Conservation (phyloP, 2,329 filamentous ascomycete species). For the Thyridium curvatum region DNA sequence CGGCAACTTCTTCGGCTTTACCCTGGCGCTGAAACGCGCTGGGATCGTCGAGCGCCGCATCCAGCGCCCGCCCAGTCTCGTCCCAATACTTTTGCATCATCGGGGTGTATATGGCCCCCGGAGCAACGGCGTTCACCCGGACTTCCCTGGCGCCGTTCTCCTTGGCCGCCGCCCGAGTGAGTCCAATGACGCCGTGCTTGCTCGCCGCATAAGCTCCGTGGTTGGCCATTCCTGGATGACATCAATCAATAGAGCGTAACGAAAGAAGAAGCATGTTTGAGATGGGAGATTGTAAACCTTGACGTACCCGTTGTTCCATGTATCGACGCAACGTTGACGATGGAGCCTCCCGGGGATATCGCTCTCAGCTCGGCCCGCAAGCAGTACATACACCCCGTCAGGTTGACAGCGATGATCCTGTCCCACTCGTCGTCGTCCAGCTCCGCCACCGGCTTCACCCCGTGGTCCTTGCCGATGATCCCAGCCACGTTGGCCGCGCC, state of each 20-base stretch:
- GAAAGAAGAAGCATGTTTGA: no score
- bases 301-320: conserved; percentile 32
- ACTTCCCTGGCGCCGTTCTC: conserved; percentile 35
- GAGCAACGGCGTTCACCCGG: conserved; percentile 31
- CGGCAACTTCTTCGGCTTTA: conserved; percentile 38
- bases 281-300: no score
- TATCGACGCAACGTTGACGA: conserved; percentile 37
- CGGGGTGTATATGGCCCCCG: conserved; percentile 43
- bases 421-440: conserved; percentile 42
- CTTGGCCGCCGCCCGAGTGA: conserved; percentile 27
- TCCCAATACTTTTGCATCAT: conserved; percentile 39
- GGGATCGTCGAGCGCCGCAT: conserved; percentile 33
- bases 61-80: conserved; percentile 19
- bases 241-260: no score
- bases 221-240: conserved; percentile 31
- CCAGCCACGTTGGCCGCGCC: conserved; percentile 51
- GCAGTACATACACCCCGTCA: conserved; percentile 47
- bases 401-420: conserved; percentile 38
- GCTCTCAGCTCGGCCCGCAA: conserved; percentile 30
- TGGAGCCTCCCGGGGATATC: conserved; percentile 30
- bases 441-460: conserved; percentile 29
- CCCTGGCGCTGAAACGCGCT: conserved; percentile 36
- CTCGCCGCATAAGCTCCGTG: conserved; percentile 30
- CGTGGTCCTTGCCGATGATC: conserved; percentile 36
- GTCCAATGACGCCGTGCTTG: conserved; percentile 29